Conservation (phyloP, 1,284 basidiomycete species). For the Ceratobasidium sp. region DNA sequence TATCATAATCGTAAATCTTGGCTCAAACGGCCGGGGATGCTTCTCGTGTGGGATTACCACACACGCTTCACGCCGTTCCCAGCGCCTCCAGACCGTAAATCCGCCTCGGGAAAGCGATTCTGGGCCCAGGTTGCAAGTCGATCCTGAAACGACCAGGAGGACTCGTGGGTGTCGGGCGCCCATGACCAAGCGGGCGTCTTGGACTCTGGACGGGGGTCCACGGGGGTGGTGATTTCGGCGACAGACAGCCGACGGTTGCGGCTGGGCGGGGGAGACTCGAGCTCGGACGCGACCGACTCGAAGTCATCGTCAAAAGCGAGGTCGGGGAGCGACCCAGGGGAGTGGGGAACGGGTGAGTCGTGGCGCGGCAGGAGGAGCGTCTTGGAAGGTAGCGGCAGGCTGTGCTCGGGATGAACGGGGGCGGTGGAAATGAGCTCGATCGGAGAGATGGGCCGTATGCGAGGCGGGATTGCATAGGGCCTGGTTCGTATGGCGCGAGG, state of each 20-base stretch:
- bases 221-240: constrained; percentile 3
- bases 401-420: constrained; percentile 13
- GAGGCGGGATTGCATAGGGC: constrained; percentile 10
- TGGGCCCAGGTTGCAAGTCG: constrained; percentile 36
- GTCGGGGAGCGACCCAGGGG: constrained; percentile 15
- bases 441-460: constrained; percentile 24
- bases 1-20: neutral
- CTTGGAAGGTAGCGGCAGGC: constrained; percentile 20
- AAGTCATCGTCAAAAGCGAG: constrained; percentile 31
- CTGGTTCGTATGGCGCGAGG: constrained; percentile 26
- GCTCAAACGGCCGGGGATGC: constrained; percentile 1
- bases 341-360: constrained; percentile 7
- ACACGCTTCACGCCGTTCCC: constrained; percentile 32
- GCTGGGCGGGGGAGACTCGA: constrained; percentile 30
- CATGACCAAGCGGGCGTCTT: constrained; percentile 11
- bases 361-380: neutral
- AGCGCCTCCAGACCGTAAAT: constrained; percentile 24
- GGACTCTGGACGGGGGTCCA: neutral
- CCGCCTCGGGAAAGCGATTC: constrained; percentile 38
- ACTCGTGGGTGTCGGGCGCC: constrained; percentile 7
- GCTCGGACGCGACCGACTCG: constrained; percentile 26
- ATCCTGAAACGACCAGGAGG: constrained; percentile 34
- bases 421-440: constrained; percentile 29
- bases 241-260: neutral
- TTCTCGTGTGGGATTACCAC: constrained; percentile 25